Percentiles rank a stretch among this genome's conserved stretches.
Evolutionary conservation across 257 asterid species (phyloP).

Genomic region (Petunia axillaris): DNA sequence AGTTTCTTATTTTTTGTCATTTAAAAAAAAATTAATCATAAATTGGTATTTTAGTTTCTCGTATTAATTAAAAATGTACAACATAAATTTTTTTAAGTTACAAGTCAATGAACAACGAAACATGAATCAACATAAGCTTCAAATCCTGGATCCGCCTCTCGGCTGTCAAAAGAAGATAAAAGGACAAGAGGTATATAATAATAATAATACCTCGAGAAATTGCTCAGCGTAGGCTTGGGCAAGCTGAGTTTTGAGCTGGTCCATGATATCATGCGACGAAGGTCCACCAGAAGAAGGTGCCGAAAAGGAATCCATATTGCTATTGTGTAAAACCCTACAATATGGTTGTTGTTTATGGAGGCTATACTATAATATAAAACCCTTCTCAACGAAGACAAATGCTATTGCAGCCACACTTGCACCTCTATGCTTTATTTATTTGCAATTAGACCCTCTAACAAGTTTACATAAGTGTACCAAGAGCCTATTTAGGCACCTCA

Average conservation of each 20-base stretch:
- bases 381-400: neutral
- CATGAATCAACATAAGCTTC: neutral
- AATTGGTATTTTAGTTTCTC: too few species aligned
- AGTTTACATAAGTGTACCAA: too few species aligned
- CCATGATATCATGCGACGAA: conserved; percentile 55
- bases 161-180: too few species aligned
- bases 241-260: conserved; percentile 66
- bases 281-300: conserved; percentile 62
- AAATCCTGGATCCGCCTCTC: too few species aligned
- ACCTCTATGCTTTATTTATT: too few species aligned
- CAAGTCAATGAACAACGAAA: neutral
- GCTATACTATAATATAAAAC: neutral
- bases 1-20: too few species aligned
- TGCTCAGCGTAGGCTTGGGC: conserved; percentile 90
- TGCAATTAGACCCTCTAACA: too few species aligned
- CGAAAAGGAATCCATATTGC: conserved; percentile 68
- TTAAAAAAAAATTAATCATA: too few species aligned
- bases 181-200: neutral
- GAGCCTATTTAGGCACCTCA: too few species aligned
- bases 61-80: neutral
- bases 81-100: too few species aligned
- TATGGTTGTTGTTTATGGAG: neutral
- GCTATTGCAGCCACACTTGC: too few species aligned
- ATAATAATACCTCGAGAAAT: conserved; percentile 59
- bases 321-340: conserved; percentile 10